Evolutionary conservation across 345 rosid species (phyloP).

Genomic region (Pugionium dolabratum): DNA sequence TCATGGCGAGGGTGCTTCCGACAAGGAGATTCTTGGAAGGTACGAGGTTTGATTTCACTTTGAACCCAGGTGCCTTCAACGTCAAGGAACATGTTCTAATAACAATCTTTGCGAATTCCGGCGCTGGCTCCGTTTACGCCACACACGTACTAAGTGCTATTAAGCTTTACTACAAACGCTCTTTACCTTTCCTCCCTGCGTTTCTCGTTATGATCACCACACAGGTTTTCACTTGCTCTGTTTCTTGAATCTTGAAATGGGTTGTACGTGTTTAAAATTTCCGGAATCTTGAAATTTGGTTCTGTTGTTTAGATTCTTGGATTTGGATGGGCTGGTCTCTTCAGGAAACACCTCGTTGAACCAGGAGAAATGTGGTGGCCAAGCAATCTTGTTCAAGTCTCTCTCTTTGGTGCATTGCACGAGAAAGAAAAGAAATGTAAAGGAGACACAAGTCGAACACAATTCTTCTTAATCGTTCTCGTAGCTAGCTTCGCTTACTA

Average conservation of each 20-base stretch:
- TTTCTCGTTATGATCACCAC: slow-evolving; percentile 73
- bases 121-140: slow-evolving; percentile 79
- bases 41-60: slow-evolving; percentile 50
- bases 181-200: slow-evolving; percentile 61
- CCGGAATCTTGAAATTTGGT: slow-evolving; percentile 3
- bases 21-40: slow-evolving; percentile 48
- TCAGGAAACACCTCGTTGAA: slow-evolving; percentile 76
- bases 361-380: slow-evolving; percentile 99
- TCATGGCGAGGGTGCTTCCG: slow-evolving; percentile 62
- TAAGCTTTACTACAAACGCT: slow-evolving; percentile 60
- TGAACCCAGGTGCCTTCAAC: slow-evolving; percentile 87
- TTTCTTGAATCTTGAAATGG: slow-evolving; percentile 2
- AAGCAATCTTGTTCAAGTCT: slow-evolving; percentile 68
- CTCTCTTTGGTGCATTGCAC: slow-evolving; percentile 81
- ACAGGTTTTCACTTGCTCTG: slow-evolving; percentile 53
- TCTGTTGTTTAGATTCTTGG: slow-evolving; percentile 56
- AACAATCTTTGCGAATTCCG: slow-evolving; percentile 76
- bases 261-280: too few relatives aligned
- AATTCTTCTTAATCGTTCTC: slow-evolving; percentile 67
- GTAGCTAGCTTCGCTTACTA: slow-evolving; percentile 70
- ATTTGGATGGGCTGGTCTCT: slow-evolving; percentile 89
- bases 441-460: slow-evolving; percentile 55
- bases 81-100: slow-evolving; percentile 89
- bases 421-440: slow-evolving; percentile 55
- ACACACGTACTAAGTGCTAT: slow-evolving; percentile 73